These are phyloP conservation scores for Chlamydomonas reinhardtii DNA, from an alignment of 163 green algal genomes.

Conservation along the genomic window DNA sequence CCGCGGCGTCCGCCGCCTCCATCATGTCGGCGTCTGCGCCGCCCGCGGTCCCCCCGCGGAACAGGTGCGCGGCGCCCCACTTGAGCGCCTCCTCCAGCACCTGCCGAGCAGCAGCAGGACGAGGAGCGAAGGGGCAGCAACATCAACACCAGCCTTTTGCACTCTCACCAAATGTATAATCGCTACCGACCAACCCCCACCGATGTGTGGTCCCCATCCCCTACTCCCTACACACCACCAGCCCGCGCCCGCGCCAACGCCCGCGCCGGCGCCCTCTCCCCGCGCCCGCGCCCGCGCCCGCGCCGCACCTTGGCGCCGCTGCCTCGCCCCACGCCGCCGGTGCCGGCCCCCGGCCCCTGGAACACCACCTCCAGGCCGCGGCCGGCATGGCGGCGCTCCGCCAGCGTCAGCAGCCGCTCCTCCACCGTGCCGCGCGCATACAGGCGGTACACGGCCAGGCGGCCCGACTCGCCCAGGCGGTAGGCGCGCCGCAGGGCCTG, in stretches of 20 bases:
- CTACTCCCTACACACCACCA: too few relatives aligned
- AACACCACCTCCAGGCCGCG: constrained; percentile 49
- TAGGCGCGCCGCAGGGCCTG: constrained; percentile 63
- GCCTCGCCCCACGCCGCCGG: too few relatives aligned
- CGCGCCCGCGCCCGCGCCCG: neutral
- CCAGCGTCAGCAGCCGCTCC: constrained; percentile 77
- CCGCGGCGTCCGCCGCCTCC: neutral
- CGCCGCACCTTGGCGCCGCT: neutral
- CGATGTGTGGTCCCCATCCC: too few relatives aligned
- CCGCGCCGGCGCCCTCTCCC: too few relatives aligned
- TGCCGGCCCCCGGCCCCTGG: constrained; percentile 20
- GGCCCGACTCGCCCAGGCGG: constrained; percentile 55
- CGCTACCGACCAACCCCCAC: too few relatives aligned
- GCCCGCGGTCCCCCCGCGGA: constrained; percentile 38
- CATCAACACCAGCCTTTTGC: too few relatives aligned
- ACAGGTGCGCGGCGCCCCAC: constrained; percentile 66
- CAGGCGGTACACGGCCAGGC: constrained; percentile 59
- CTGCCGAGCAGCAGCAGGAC: neutral
- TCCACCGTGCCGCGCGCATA: constrained; percentile 71
- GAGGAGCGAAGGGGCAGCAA: too few relatives aligned
- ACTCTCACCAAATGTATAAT: too few relatives aligned
- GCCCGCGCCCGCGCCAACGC: too few relatives aligned
- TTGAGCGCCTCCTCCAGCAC: constrained; percentile 79
- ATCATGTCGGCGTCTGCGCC: neutral
- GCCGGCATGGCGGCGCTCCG: constrained; percentile 38